Conservation (phyloP, 352 stramenopile species). For the Globisporangium paroecandrum region DNA sequence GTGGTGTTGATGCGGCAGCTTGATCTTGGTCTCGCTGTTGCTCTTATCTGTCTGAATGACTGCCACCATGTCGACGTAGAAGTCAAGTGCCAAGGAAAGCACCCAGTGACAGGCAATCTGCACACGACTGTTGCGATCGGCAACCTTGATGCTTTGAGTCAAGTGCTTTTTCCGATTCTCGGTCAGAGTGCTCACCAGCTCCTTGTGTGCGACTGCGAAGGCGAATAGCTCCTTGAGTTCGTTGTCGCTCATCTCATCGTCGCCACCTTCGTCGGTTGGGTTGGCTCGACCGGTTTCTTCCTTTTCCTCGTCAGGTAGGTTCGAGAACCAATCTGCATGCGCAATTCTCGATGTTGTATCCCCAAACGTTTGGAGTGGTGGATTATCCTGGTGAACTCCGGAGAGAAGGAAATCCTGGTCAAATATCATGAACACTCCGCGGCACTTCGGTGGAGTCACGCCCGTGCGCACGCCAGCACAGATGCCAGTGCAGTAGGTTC, state of each 20-base stretch:
- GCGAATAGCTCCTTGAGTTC: conserved; percentile 29
- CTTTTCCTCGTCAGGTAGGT: background rate
- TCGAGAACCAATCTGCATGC: background rate
- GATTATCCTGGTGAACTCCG: no score
- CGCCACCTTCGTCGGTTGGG: background rate
- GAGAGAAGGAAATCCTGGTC: conserved; percentile 32
- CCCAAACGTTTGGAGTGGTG: background rate
- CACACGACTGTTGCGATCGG: conserved; percentile 33
- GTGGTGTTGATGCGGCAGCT: background rate
- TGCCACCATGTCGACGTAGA: conserved; percentile 31
- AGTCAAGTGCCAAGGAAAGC: conserved; percentile 35
- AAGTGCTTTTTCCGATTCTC: conserved; percentile 41
- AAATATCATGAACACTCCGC: conserved; percentile 30
- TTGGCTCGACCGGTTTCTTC: background rate
- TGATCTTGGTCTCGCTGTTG: background rate
- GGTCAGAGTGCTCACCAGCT: conserved; percentile 30
- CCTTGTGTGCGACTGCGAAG: conserved; percentile 27
- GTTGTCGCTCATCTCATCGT: conserved; percentile 7
- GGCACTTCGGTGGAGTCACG: conserved; percentile 37
- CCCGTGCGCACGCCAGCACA: conserved; percentile 36
- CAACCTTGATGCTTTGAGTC: conserved; percentile 24
- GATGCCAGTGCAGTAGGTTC: conserved; percentile 38
- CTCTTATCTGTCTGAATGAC: conserved; percentile 9
- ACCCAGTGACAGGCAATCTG: conserved; percentile 30
- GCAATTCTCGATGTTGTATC: background rate